Conservation (phyloP, 202 grass and related monocot genomes). For the Panicum hallii region DNA sequence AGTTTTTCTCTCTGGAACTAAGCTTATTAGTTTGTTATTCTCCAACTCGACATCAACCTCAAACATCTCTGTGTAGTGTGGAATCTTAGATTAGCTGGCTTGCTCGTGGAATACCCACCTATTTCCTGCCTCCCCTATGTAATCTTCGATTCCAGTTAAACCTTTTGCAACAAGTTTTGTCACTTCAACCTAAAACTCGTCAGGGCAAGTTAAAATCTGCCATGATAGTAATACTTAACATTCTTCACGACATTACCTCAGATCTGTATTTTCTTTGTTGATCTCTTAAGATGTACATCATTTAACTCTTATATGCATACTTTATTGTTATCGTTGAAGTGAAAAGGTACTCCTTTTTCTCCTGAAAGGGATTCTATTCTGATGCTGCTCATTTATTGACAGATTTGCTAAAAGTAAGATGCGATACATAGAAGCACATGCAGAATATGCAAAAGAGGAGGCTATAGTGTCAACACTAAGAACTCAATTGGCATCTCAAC, state of each 20-base stretch:
- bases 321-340: neutral
- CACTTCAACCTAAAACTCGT: neutral
- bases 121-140: neutral
- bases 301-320: neutral
- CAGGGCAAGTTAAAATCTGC: neutral
- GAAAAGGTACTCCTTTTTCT: conserved; percentile 1
- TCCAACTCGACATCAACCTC: neutral
- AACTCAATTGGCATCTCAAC: conserved; percentile 76
- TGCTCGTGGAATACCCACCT: neutral
- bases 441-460: conserved; percentile 78
- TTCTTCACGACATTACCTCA: conserved; percentile 9
- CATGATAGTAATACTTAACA: neutral
- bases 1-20: neutral
- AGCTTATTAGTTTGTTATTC: conserved; percentile 9
- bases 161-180: neutral
- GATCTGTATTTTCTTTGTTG: conserved; percentile 30
- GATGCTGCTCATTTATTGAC: conserved; percentile 45
- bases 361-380: neutral
- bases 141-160: neutral
- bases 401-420: conserved; percentile 89
- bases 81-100: neutral
- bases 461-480: conserved; percentile 71
- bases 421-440: conserved; percentile 87
- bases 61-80: conserved; percentile 13
- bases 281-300: conserved; percentile 5